Percentiles rank a stretch among this genome's conserved stretches.
These are phyloP conservation scores for Acanthamoeba polyphaga DNA, from an alignment of 208 protist genomes.

Conservation along the genomic window DNA sequence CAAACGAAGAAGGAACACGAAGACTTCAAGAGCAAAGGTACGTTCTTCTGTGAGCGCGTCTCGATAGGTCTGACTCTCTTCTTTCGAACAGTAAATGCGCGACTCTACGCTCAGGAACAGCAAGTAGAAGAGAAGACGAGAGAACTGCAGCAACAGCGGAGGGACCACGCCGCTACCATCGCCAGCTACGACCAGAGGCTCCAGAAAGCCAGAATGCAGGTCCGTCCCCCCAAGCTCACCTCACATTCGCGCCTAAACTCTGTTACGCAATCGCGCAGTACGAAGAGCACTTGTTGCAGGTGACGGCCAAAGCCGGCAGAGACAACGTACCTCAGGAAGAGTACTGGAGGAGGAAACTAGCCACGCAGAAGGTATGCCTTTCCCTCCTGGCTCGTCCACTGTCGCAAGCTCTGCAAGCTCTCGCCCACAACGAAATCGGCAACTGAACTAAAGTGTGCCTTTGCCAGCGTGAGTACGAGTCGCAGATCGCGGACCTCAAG, in stretches of 20 bases:
- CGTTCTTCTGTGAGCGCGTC: not conserved
- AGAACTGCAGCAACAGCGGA: not conserved
- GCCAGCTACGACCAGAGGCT: not conserved
- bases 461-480: too few relatives aligned
- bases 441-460: too few relatives aligned
- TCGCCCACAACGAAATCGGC: too few relatives aligned
- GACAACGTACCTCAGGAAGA: not conserved
- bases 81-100: not conserved
- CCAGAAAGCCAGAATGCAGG: not conserved
- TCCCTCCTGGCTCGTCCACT: too few relatives aligned
- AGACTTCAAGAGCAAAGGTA: not conserved
- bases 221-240: not conserved
- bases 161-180: conserved; percentile 15
- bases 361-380: not conserved
- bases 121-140: not conserved
- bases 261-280: not conserved
- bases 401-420: too few relatives aligned
- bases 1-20: not conserved
- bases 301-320: not conserved
- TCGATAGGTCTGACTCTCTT: not conserved
- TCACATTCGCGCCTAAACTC: too few relatives aligned
- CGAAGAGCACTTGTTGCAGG: conserved; percentile 12
- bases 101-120: not conserved
- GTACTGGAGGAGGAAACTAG: not conserved
- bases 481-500: too few relatives aligned